Conservation (phyloP, 2,329 filamentous ascomycete species). For the Aspergillus ustus region DNA sequence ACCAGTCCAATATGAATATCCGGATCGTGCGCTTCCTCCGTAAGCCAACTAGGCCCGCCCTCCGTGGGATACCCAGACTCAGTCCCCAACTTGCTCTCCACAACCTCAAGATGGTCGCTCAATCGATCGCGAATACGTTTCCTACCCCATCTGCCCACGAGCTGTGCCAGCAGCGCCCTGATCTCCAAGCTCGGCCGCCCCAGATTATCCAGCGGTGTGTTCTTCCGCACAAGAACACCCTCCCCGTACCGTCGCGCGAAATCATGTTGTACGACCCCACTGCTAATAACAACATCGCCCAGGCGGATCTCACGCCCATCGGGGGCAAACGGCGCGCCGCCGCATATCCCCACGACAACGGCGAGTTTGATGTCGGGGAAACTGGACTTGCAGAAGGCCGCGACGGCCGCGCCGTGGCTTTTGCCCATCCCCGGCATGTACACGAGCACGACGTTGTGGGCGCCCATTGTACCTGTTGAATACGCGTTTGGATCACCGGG, state of each 20-base stretch:
- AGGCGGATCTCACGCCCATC: neutral
- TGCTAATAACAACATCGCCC: conserved; percentile 1
- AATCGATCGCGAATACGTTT: no score
- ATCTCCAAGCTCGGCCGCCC: neutral
- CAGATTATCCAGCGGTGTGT: neutral
- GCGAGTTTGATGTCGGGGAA: neutral
- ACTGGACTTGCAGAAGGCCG: neutral
- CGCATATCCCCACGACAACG: neutral
- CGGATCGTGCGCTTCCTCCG: no score
- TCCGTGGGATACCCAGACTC: no score
- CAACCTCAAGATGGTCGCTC: no score
- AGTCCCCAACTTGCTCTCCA: neutral
- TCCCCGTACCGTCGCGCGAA: neutral
- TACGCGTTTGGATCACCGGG: neutral
- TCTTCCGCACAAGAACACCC: neutral
- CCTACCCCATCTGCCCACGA: no score
- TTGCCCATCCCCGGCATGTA: conserved; percentile 4
- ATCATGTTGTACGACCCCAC: neutral
- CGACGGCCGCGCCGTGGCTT: neutral
- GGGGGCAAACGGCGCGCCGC: neutral
- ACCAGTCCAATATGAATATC: conserved; percentile 11
- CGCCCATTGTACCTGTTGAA: neutral
- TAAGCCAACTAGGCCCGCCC: no score
- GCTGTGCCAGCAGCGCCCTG: neutral
- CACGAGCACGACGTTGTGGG: neutral